phyloP scores from a whole-genome alignment of 768 basidiomycete genomes.

The Cubamyces lactineus region DNA sequence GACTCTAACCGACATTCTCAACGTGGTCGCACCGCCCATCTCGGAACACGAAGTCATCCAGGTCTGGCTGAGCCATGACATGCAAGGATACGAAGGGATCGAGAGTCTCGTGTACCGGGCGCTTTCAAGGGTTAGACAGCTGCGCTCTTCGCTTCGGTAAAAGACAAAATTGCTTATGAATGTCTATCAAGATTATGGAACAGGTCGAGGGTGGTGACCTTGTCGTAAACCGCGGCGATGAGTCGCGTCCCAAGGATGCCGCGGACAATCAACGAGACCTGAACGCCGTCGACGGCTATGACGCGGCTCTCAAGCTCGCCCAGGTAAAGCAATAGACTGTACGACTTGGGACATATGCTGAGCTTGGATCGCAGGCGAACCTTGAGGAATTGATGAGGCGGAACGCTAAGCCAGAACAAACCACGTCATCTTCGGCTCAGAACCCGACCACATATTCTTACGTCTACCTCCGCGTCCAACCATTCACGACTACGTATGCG shows the following conservation, averaged over 20 bases:
- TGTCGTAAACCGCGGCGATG: slow-evolving; percentile 81
- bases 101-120: slow-evolving; percentile 93
- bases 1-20: slow-evolving; percentile 88
- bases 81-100: slow-evolving; percentile 95
- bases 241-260: slow-evolving; percentile 67
- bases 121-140: slow-evolving; percentile 65
- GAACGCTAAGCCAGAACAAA: slow-evolving; percentile 46
- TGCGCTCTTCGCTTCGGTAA: slow-evolving; percentile 8
- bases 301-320: slow-evolving; percentile 83
- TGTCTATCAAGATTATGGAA: slow-evolving; percentile 69
- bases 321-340: slow-evolving; percentile 47
- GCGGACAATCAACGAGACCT: slow-evolving; percentile 63
- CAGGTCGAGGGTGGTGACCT: slow-evolving; percentile 94
- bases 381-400: slow-evolving; percentile 74
- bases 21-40: slow-evolving; percentile 97
- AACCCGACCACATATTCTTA: slow-evolving; percentile 84
- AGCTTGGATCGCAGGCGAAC: slow-evolving; percentile 57
- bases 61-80: slow-evolving; percentile 94
- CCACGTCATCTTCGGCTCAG: slow-evolving; percentile 38
- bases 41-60: slow-evolving; percentile 98
- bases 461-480: slow-evolving; percentile 92
- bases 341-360: not conserved
- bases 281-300: slow-evolving; percentile 82
- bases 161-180: slow-evolving; percentile 1
- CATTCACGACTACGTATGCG: slow-evolving; percentile 65